A percentile compares a stretch with the other conserved stretches of the same genome.
These are phyloP conservation scores for Komagataea norvegica DNA, from an alignment of 1,139 yeast genomes.

Conservation along the genomic window DNA sequence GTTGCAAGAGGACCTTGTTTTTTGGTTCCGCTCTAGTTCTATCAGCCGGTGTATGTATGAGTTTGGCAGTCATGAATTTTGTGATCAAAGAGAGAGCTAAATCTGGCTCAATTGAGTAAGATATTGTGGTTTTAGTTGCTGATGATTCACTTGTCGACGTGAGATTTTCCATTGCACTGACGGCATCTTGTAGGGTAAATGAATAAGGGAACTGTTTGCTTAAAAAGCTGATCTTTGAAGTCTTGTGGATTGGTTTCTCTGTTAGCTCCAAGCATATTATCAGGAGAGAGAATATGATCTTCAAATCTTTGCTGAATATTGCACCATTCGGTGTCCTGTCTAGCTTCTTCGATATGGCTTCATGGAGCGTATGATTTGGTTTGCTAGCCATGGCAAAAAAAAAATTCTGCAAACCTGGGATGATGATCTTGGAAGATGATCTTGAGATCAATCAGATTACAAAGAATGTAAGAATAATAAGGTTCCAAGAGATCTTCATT, in stretches of 20 bases:
- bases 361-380: slow-evolving; percentile 34
- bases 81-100: slow-evolving; percentile 48
- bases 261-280: slow-evolving; percentile 45
- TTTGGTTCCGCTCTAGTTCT: slow-evolving; percentile 53
- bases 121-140: slow-evolving; percentile 52
- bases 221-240: slow-evolving; percentile 25
- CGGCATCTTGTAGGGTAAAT: slow-evolving; percentile 51
- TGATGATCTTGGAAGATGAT: too few relatives aligned
- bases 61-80: slow-evolving; percentile 58
- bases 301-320: slow-evolving; percentile 51
- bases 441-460: too few relatives aligned
- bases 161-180: slow-evolving; percentile 46
- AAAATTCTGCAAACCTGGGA: too few relatives aligned
- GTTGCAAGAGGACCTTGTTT: slow-evolving; percentile 51
- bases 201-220: slow-evolving; percentile 41
- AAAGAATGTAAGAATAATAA: too few relatives aligned
- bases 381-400: background rate
- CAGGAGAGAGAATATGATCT: slow-evolving; percentile 51
- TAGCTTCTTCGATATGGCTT: slow-evolving; percentile 39
- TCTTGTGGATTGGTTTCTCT: slow-evolving; percentile 25
- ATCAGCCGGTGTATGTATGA: slow-evolving; percentile 74
- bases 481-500: too few relatives aligned
- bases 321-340: slow-evolving; percentile 48
- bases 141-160: slow-evolving; percentile 43
- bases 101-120: slow-evolving; percentile 52